phyloP scores from a whole-genome alignment of 2,329 filamentous ascomycete species.

The Purpureocillium lavendulum region DNA sequence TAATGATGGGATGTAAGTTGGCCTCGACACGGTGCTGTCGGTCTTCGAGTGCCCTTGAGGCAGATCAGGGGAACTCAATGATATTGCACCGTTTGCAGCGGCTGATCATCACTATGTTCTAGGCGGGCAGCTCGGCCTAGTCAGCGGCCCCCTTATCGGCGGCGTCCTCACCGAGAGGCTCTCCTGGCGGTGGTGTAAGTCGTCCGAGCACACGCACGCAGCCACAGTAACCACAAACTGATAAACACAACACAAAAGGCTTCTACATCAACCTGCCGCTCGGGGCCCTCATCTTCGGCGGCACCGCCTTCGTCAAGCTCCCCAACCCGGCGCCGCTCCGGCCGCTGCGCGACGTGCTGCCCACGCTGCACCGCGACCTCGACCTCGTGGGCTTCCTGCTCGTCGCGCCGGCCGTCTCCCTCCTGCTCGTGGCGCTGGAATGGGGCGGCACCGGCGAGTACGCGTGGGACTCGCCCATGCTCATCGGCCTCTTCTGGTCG shows the following conservation, averaged over 20 bases:
- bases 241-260: conserved; percentile 16
- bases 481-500: conserved; percentile 27
- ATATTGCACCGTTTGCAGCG: too few relatives aligned
- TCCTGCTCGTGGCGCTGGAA: conserved; percentile 37
- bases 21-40: too few relatives aligned
- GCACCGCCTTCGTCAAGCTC: conserved; percentile 23
- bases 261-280: conserved; percentile 41
- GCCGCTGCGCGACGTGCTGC: conserved; percentile 22
- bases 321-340: conserved; percentile 24
- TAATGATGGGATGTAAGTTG: too few relatives aligned
- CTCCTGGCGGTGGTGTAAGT: conserved; percentile 36
- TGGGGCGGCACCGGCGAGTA: conserved; percentile 27
- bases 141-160: conserved; percentile 32
- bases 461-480: conserved; percentile 23
- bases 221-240: too few relatives aligned
- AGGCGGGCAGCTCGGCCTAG: conserved; percentile 27
- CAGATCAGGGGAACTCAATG: too few relatives aligned
- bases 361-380: conserved; percentile 26
- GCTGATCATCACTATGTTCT: too few relatives aligned
- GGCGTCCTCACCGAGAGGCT: conserved; percentile 28
- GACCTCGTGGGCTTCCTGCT: conserved; percentile 20
- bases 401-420: conserved; percentile 24
- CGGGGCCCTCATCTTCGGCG: conserved; percentile 24
- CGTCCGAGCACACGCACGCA: background rate
- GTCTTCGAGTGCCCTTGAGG: too few relatives aligned